Conservation (phyloP, 1,284 basidiomycete species). For the Cutaneotrichosporon cutaneum region DNA sequence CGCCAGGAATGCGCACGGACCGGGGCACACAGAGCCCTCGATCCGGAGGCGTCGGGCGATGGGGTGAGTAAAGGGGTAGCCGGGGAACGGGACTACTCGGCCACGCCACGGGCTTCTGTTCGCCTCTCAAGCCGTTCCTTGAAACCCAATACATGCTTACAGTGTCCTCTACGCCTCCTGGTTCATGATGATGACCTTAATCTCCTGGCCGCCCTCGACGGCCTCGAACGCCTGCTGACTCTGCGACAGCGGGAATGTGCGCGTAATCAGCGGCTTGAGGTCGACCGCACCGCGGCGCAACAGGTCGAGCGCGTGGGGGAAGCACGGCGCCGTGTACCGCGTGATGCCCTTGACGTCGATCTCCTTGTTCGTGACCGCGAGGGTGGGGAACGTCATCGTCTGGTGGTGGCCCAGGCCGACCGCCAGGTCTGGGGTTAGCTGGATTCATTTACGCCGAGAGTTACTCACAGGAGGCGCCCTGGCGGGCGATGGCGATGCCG, state of each 20-base stretch:
- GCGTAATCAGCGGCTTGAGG: slow-evolving; percentile 58
- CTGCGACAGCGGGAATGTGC: slow-evolving; percentile 57
- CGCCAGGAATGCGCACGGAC: background rate
- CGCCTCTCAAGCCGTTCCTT: background rate
- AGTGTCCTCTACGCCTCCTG: slow-evolving; percentile 31
- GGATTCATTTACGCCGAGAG: background rate
- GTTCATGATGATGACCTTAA: slow-evolving; percentile 50
- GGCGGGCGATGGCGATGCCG: slow-evolving; percentile 61
- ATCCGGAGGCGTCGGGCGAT: background rate
- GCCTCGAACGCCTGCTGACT: slow-evolving; percentile 58
- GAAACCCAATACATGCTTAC: background rate
- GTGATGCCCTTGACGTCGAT: slow-evolving; percentile 65
- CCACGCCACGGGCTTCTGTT: background rate
- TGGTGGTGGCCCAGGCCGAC: slow-evolving; percentile 49
- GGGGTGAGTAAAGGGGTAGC: background rate
- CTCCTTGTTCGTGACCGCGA: slow-evolving; percentile 63
- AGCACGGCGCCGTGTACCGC: slow-evolving; percentile 50
- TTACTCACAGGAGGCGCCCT: slow-evolving; percentile 56
- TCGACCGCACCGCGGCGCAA: slow-evolving; percentile 58
- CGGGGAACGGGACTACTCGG: background rate
- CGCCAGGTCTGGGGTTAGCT: slow-evolving; percentile 37
- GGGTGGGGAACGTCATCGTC: slow-evolving; percentile 45
- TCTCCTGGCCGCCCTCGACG: slow-evolving; percentile 53
- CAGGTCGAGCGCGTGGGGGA: slow-evolving; percentile 58
- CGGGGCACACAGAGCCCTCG: background rate